phyloP scores from a whole-genome alignment of 352 stramenopile species.

The Discostella stelligera region DNA sequence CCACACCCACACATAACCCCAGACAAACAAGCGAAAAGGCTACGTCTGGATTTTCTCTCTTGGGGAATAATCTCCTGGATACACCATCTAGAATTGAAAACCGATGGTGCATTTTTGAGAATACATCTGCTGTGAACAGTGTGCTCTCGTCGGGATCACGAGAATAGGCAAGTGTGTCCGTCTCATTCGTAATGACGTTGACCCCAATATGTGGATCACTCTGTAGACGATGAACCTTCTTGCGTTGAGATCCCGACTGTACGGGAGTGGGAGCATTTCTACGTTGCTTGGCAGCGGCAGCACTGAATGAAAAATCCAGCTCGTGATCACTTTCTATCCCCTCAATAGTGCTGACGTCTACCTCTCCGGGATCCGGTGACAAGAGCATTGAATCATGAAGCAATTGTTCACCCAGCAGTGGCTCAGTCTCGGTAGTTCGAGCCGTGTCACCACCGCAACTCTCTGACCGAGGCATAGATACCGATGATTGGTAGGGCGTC shows the following conservation, averaged over 20 bases:
- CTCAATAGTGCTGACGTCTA: slow-evolving; percentile 32
- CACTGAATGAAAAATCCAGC: neutral
- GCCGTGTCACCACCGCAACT: slow-evolving; percentile 30
- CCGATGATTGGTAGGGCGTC: slow-evolving; percentile 10
- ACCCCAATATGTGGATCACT: slow-evolving; percentile 43
- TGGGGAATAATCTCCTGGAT: slow-evolving; percentile 8
- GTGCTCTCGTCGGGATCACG: slow-evolving; percentile 49
- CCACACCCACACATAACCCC: slow-evolving; percentile 42
- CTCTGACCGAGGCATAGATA: slow-evolving; percentile 25
- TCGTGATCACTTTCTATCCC: slow-evolving; percentile 19
- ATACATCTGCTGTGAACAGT: slow-evolving; percentile 32
- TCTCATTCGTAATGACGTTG: slow-evolving; percentile 36
- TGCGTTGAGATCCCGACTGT: slow-evolving; percentile 1
- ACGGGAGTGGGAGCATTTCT: neutral
- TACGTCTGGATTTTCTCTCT: slow-evolving; percentile 1
- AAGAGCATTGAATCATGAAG: slow-evolving; percentile 14
- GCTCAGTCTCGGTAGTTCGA: slow-evolving; percentile 40
- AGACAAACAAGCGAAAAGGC: slow-evolving; percentile 37
- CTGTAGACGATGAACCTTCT: neutral
- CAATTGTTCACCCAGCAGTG: slow-evolving; percentile 34
- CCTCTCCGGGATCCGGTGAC: neutral
- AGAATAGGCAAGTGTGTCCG: slow-evolving; percentile 47
- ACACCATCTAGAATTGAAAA: neutral
- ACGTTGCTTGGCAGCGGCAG: neutral
- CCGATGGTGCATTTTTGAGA: slow-evolving; percentile 9